A percentile compares a stretch with the other conserved stretches of the same genome.
phyloP scores from a whole-genome alignment of 345 rosid genomes.

The Xanthoceras sorbifolium region DNA sequence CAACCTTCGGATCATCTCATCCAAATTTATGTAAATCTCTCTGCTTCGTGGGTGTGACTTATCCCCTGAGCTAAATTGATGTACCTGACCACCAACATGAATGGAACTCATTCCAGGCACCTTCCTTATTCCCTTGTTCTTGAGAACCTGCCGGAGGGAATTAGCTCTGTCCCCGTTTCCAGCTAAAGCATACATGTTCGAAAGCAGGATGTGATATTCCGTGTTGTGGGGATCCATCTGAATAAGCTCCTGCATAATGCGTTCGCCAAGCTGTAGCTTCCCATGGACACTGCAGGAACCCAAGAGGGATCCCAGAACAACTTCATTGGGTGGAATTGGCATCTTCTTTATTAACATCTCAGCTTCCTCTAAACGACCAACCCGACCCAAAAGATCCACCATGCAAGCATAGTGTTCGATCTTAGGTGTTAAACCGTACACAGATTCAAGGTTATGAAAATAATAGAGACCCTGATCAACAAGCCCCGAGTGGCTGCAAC shows the following conservation, averaged over 20 bases:
- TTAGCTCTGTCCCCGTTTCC: constrained; percentile 54
- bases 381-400: constrained; percentile 86
- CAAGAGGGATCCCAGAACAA: constrained; percentile 77
- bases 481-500: constrained; percentile 83
- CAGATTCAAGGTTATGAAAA: constrained; percentile 43
- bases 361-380: constrained; percentile 77
- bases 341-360: constrained; percentile 51
- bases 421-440: constrained; percentile 54
- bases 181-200: constrained; percentile 62
- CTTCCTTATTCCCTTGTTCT: constrained; percentile 53
- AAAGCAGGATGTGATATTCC: constrained; percentile 63
- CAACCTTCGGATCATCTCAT: constrained; percentile 61
- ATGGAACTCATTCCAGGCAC: constrained; percentile 80
- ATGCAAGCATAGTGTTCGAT: constrained; percentile 84
- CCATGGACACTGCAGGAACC: constrained; percentile 74
- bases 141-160: constrained; percentile 48
- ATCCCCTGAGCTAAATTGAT: constrained; percentile 75
- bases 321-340: constrained; percentile 79
- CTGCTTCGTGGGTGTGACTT: constrained; percentile 52
- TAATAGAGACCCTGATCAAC: constrained; percentile 55
- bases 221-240: constrained; percentile 59
- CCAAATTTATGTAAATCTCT: constrained; percentile 56
- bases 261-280: constrained; percentile 58
- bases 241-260: constrained; percentile 45
- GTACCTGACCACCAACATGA: constrained; percentile 50